These are phyloP conservation scores for Aspergillus calidoustus DNA, from an alignment of 2,329 filamentous ascomycete genomes.

Conservation along the genomic window DNA sequence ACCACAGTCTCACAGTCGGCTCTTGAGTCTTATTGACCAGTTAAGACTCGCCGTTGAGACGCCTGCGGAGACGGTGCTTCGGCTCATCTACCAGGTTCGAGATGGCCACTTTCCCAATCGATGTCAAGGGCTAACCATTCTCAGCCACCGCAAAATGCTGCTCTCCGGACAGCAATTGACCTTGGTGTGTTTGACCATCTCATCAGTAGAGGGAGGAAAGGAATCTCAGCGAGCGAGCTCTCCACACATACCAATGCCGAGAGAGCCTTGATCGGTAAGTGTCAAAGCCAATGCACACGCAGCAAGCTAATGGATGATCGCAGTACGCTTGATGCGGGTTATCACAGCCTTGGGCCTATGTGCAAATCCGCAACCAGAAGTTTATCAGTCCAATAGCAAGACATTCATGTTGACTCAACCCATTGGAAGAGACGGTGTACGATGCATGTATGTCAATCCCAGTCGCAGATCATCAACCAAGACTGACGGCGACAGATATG, in stretches of 20 bases:
- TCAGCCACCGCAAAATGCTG: conserved; percentile 40
- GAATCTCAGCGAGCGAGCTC: conserved; percentile 34
- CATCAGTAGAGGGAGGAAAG: conserved; percentile 23
- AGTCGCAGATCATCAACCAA: background rate
- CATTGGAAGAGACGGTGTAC: conserved; percentile 35
- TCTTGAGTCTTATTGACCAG: conserved; percentile 35
- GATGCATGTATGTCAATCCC: conserved; percentile 33
- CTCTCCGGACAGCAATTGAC: conserved; percentile 37
- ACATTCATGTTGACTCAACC: conserved; percentile 32
- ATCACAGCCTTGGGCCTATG: conserved; percentile 35
- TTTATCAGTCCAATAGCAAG: conserved; percentile 35
- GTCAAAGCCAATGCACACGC: background rate
- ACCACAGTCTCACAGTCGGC: conserved; percentile 30
- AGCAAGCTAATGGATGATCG: background rate
- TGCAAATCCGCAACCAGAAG: conserved; percentile 23
- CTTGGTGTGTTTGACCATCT: conserved; percentile 35
- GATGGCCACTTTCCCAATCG: background rate
- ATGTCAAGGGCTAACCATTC: background rate
- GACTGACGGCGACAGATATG: conserved; percentile 24
- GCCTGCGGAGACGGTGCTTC: conserved; percentile 37
- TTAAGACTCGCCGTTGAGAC: conserved; percentile 36
- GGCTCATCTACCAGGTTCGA: conserved; percentile 41
- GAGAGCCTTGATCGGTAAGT: conserved; percentile 35
- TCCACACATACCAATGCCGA: conserved; percentile 35
- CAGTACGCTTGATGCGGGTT: conserved; percentile 39